These are phyloP conservation scores for Phlebiopsis flavidoalba DNA, from an alignment of 768 basidiomycete species.

Conservation along the genomic window DNA sequence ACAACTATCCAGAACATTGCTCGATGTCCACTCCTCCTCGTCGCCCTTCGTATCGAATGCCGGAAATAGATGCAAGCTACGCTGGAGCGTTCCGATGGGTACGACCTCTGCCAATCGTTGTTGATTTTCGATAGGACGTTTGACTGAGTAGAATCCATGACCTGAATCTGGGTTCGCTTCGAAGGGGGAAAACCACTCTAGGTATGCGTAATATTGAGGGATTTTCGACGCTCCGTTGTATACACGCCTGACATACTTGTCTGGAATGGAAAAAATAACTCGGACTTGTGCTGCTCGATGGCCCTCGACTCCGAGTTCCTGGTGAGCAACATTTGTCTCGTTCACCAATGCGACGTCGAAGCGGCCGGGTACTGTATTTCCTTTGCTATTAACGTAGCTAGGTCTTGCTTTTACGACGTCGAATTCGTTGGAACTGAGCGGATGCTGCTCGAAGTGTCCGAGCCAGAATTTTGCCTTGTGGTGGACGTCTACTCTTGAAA, in stretches of 20 bases:
- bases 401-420: slow-evolving; percentile 6
- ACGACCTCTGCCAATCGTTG: slow-evolving; percentile 13
- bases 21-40: slow-evolving; percentile 27
- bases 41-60: slow-evolving; percentile 26
- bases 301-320: slow-evolving; percentile 5
- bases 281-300: neutral
- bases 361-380: neutral
- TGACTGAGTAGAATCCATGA: neutral
- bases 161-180: neutral
- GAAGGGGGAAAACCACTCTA: neutral
- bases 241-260: neutral
- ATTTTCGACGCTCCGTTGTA: neutral
- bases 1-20: slow-evolving; percentile 27
- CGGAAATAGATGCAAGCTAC: slow-evolving; percentile 28
- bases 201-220: neutral
- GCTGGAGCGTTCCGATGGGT: slow-evolving; percentile 15
- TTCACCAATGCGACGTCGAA: slow-evolving; percentile 7
- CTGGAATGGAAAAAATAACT: neutral
- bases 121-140: neutral
- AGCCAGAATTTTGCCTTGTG: slow-evolving; percentile 11
- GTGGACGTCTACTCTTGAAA: slow-evolving; percentile 5
- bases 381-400: neutral
- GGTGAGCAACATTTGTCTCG: neutral
- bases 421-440: neutral
- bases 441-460: neutral